Base-by-base conservation (phyloP, 768 basidiomycete genomes). In the Russula ochroleuca region DNA sequence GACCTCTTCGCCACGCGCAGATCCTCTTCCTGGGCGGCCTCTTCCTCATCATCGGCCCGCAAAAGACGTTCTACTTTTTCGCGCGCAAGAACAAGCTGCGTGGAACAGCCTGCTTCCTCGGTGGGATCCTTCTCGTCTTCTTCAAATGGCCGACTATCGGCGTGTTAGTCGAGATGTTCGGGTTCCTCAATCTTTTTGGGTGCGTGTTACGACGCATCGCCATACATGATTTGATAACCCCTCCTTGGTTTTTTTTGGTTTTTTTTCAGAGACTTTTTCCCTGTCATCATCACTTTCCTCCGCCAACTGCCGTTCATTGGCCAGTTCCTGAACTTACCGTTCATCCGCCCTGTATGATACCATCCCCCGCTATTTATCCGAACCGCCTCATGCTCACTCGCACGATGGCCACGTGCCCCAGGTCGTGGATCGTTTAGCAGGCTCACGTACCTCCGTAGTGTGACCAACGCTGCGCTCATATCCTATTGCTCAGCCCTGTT, bases 1-100 rank as follows among this genome's bases (percentile, higher is more conserved):
- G 35, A 41, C 55, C 21, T 17, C 19, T 14, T 11, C 9, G 8
- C n/a, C n/a, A n/a, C 21, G n/a, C 62, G n/a, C 70, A 97, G 96
- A 83, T 98, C 70, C 84, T 98, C 67, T 99, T 99, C 80, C 75
- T 99, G 45, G 86, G 90, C 2, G 97, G 97, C 54, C 81, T 99
- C 61, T 96, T 95, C 9, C 82, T 98, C 66, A 96, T 98, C 78
- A 98, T 99, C 68, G 97, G 94, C 5, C 94, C 94, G 8, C 87
- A 90, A 67, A 98, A 98, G 79, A 97, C 94, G 21, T 95, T 97
- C 78, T 92, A 93, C 76, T 98, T 99, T 79, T 98, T 99, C 76
- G 90, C 95, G 37, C 85, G 97, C 65, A 90, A 85, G 73, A 91
- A 98, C 75, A 99, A 99, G 76, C 77, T 98, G 67, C 85, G 97